Evolutionary conservation across 768 basidiomycete genomes (phyloP), one percentile per base, ranked within the genome.

Genomic region (Boletellus emodensis): DNA sequence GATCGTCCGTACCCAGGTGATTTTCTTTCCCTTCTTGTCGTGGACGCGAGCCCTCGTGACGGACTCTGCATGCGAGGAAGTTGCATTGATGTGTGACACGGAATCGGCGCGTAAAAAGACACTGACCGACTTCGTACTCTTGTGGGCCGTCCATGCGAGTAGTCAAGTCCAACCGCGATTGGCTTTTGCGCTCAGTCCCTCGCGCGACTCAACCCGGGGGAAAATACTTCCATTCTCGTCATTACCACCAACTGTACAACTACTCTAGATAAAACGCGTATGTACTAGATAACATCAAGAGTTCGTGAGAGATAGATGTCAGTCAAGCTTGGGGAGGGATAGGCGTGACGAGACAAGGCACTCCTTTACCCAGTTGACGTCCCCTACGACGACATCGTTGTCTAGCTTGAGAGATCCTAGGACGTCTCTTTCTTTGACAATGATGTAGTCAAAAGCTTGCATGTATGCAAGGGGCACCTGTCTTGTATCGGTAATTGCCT

Each of bases 361-460:
- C 41, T 87, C 79, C 65, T 92, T 93, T 36, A 92, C 79, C 87
- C 87, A 92, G 15, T 67, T 61, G 69, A 87, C 80, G 51, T 75
- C 69, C 14, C 84, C 82, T 36, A 68, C 69, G 15, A 69, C 72
- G 20, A 61, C 72, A 18, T 61, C 61, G 30, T 41, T 20, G 53
- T 57, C 48, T 55, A 53, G 28, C 54, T 55, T 43, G 64, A 67
- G 34, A 71, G 69, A 12, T 66, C 61, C 43, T 53, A 62, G 52
- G 26, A 46, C 17, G 15, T 18, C 33, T 33, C 33, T 49, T 30
- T 85, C 81, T 54, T 80, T 79, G 52, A 83, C 74, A 46, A 93
- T 73, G 36, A 90, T 67, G 52, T 82, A 84, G 60, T 86, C 77
- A 63, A 81, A 90, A 7, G n/a, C 34, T 37, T 51, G 8, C 42